These are phyloP conservation scores for Ambrosia trifida DNA, from an alignment of 129 eudicot species.

Conservation along the genomic window DNA sequence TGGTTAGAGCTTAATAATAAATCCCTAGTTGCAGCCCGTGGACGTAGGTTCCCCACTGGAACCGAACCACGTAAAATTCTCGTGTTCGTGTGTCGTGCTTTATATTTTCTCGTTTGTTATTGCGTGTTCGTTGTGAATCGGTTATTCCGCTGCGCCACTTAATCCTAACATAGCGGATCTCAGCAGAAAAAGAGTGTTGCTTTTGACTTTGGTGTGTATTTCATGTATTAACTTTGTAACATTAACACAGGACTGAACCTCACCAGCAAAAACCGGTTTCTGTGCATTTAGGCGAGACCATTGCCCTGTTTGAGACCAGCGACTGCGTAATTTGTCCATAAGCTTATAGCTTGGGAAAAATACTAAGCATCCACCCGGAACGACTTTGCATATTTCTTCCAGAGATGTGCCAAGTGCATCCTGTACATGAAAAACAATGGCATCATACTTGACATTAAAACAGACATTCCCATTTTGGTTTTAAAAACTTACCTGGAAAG, in stretches of 20 bases:
- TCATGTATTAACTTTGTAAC: neutral
- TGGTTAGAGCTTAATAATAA: no score
- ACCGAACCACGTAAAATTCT: no score
- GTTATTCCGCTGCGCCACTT: no score
- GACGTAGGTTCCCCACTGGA: no score
- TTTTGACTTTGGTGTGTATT: constrained; percentile 10
- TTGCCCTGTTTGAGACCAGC: constrained; percentile 95
- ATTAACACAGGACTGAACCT: constrained; percentile 17
- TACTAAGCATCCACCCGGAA: constrained; percentile 89
- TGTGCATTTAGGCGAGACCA: constrained; percentile 87
- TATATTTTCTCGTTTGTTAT: no score
- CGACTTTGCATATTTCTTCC: constrained; percentile 80
- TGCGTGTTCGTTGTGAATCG: no score
- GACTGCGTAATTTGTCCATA: constrained; percentile 75
- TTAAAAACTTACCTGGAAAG: constrained; percentile 61
- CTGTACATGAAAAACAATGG: constrained; percentile 41
- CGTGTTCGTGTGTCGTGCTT: no score
- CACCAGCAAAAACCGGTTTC: constrained; percentile 81
- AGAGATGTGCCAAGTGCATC: constrained; percentile 74
- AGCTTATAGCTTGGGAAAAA: constrained; percentile 95
- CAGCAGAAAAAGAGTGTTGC: constrained; percentile 8
- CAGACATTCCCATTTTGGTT: constrained; percentile 15
- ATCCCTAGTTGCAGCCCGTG: no score
- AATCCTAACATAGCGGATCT: no score
- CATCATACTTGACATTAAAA: neutral